Evolutionary conservation across 495 filamentous ascomycete genomes (phyloP).

Genomic region (Cairneyella variabilis): DNA sequence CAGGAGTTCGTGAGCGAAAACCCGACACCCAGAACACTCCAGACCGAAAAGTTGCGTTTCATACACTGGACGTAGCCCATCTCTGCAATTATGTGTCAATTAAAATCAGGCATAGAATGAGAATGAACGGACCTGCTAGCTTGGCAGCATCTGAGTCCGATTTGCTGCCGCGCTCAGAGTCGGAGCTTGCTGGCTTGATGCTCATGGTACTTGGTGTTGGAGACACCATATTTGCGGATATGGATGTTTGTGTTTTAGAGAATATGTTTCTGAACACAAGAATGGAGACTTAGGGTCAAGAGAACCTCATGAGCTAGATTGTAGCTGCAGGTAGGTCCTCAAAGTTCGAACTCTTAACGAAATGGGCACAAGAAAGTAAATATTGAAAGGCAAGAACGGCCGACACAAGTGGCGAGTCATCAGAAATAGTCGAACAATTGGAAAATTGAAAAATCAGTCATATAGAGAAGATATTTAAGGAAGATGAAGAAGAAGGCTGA

Average conservation of each 20-base stretch:
- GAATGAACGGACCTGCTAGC: neutral
- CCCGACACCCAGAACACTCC: slow-evolving; percentile 54
- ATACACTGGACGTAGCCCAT: slow-evolving; percentile 60
- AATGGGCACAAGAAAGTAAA: too few relatives aligned
- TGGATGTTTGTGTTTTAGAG: neutral
- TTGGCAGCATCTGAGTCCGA: neutral
- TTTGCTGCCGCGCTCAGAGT: neutral
- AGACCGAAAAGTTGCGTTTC: slow-evolving; percentile 54
- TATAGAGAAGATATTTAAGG: too few relatives aligned
- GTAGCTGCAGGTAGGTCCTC: too few relatives aligned
- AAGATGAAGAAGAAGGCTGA: too few relatives aligned
- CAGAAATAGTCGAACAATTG: too few relatives aligned
- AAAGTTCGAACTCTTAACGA: too few relatives aligned
- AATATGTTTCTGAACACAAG: too few relatives aligned
- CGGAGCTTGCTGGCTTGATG: neutral
- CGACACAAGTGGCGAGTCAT: too few relatives aligned
- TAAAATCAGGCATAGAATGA: neutral
- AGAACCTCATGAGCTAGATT: too few relatives aligned
- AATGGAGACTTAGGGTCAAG: too few relatives aligned
- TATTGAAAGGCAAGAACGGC: too few relatives aligned
- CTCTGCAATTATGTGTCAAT: slow-evolving; percentile 26
- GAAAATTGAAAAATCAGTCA: too few relatives aligned
- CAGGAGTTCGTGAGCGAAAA: slow-evolving; percentile 64
- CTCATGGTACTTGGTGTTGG: neutral
- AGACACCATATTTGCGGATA: neutral